These are phyloP conservation scores for Corylus heterophylla DNA, from an alignment of 306 rosid genomes.

Conservation along the genomic window DNA sequence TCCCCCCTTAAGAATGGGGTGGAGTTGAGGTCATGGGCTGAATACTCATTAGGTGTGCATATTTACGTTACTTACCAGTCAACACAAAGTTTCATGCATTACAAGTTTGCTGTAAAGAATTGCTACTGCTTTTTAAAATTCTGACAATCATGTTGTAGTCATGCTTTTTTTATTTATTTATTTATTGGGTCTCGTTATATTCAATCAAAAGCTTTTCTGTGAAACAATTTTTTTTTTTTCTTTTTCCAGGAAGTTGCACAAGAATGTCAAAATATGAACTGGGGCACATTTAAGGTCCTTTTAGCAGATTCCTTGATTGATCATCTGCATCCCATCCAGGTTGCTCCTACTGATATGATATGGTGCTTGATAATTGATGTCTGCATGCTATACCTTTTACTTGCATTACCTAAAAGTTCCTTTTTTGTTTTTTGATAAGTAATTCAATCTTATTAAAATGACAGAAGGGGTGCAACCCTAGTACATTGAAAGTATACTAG, in stretches of 20 bases:
- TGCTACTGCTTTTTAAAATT: not conserved
- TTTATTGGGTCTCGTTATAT: slow-evolving; percentile 11
- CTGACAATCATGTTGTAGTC: slow-evolving; percentile 5
- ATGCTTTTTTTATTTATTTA: not conserved
- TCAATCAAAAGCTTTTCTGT: slow-evolving; percentile 6
- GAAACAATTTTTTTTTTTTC: not conserved
- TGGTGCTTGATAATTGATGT: slow-evolving; percentile 15
- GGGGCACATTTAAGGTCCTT: slow-evolving; percentile 85
- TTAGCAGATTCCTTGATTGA: slow-evolving; percentile 74
- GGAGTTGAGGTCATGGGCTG: not conserved
- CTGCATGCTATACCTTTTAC: slow-evolving; percentile 13
- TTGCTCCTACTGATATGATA: slow-evolving; percentile 26
- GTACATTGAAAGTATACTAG: too few species aligned
- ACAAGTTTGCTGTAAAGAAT: not conserved
- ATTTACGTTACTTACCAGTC: not conserved
- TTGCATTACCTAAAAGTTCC: slow-evolving; percentile 1
- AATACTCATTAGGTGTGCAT: not conserved
- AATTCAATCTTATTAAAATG: too few species aligned
- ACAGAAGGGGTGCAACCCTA: too few species aligned
- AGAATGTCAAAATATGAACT: slow-evolving; percentile 82
- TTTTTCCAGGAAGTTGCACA: slow-evolving; percentile 67
- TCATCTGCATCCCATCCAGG: slow-evolving; percentile 94
- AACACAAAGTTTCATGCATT: not conserved
- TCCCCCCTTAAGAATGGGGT: not conserved
- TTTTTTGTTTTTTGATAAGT: not conserved